phyloP scores from a whole-genome alignment of 495 filamentous ascomycete genomes.

The Bacidia rubella region DNA sequence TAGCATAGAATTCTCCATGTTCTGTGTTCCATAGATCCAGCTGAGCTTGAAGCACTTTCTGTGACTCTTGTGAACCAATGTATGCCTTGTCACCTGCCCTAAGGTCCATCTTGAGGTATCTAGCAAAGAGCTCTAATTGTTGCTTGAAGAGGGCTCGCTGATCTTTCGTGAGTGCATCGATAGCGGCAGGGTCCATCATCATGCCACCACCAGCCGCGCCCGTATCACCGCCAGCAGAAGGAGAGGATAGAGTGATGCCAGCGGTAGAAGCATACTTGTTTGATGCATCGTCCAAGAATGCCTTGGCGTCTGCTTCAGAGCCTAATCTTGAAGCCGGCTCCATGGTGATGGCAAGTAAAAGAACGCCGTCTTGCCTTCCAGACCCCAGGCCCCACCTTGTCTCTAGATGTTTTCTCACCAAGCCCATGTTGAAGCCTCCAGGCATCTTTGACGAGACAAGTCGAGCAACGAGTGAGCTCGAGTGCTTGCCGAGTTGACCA shows the following conservation, averaged over 20 bases:
- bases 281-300: slow-evolving; percentile 69
- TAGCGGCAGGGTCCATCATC: slow-evolving; percentile 98
- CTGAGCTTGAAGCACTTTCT: slow-evolving; percentile 77
- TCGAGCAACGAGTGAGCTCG: slow-evolving; percentile 81
- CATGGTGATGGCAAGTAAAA: slow-evolving; percentile 81
- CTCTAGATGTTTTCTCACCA: slow-evolving; percentile 85
- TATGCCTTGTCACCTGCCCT: slow-evolving; percentile 90
- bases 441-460: slow-evolving; percentile 99
- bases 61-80: slow-evolving; percentile 66
- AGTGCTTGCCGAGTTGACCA: slow-evolving; percentile 93
- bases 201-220: slow-evolving; percentile 64
- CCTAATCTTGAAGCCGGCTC: slow-evolving; percentile 81
- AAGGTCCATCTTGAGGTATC: slow-evolving; percentile 94
- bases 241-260: slow-evolving; percentile 73
- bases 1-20: slow-evolving; percentile 90
- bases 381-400: slow-evolving; percentile 80
- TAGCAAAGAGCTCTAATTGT: slow-evolving; percentile 84
- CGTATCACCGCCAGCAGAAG: slow-evolving; percentile 58
- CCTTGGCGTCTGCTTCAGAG: slow-evolving; percentile 81
- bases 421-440: slow-evolving; percentile 95
- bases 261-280: slow-evolving; percentile 82
- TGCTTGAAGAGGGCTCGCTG: slow-evolving; percentile 93
- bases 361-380: slow-evolving; percentile 82
- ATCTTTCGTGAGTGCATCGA: slow-evolving; percentile 94
- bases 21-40: slow-evolving; percentile 90